Conservation (phyloP, 1,139 yeast species). For the Pichia norvegensis region DNA sequence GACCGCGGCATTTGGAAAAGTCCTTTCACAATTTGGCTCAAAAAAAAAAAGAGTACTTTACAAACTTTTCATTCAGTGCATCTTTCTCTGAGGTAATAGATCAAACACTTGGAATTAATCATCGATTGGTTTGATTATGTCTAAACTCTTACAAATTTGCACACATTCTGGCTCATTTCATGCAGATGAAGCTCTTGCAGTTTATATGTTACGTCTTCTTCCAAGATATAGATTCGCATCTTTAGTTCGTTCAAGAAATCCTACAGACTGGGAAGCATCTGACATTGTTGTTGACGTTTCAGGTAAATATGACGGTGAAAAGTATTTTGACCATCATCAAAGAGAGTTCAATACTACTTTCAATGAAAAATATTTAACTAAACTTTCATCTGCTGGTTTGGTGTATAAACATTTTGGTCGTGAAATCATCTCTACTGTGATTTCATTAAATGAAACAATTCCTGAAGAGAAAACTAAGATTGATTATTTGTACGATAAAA, state of each 20-base stretch:
- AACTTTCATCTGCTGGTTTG: slow-evolving; percentile 88
- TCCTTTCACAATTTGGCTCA: too few relatives aligned
- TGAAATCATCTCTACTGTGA: slow-evolving; percentile 47
- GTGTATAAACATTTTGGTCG: slow-evolving; percentile 90
- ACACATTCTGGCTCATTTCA: slow-evolving; percentile 95
- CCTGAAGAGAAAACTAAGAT: slow-evolving; percentile 36
- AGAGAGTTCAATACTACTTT: slow-evolving; percentile 67
- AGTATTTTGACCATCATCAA: slow-evolving; percentile 94
- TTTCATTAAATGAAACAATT: slow-evolving; percentile 20
- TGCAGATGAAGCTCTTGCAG: slow-evolving; percentile 97
- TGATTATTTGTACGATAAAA: slow-evolving; percentile 59
- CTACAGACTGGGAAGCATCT: slow-evolving; percentile 73
- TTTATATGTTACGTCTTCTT: slow-evolving; percentile 67
- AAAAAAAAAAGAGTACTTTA: too few relatives aligned
- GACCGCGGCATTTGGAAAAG: too few relatives aligned
- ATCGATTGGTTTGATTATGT: slow-evolving; percentile 5
- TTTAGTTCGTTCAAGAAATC: slow-evolving; percentile 76
- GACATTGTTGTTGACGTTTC: slow-evolving; percentile 94
- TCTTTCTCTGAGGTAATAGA: too few relatives aligned
- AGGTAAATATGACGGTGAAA: slow-evolving; percentile 83
- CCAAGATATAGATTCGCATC: slow-evolving; percentile 63
- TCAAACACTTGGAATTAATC: neutral
- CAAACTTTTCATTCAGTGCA: too few relatives aligned
- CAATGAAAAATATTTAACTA: slow-evolving; percentile 54
- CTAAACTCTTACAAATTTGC: slow-evolving; percentile 46